Evolutionary conservation across 1,284 basidiomycete species (phyloP).

Genomic region (Cutaneotrichosporon arboriforme): DNA sequence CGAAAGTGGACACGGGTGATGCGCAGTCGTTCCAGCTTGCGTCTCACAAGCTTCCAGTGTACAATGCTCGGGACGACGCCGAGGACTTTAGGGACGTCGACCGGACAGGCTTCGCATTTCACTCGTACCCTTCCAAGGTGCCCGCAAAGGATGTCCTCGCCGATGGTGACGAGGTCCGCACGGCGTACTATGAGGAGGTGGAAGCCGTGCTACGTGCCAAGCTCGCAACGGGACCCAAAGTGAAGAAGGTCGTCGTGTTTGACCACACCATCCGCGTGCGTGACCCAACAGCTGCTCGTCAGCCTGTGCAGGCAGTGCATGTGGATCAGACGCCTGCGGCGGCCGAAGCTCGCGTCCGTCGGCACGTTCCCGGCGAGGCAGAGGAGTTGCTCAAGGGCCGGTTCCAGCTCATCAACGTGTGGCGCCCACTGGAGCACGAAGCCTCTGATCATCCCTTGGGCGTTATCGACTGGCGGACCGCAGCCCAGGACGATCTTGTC

Average conservation of each 20-base stretch:
- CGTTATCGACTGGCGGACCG: constrained; percentile 18
- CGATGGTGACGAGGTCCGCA: constrained; percentile 8
- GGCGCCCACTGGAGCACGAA: constrained; percentile 15
- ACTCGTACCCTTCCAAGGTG: constrained; percentile 12
- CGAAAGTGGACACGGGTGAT: constrained; percentile 13
- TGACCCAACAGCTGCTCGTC: constrained; percentile 11
- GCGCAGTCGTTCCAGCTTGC: not conserved
- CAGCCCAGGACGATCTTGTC: constrained; percentile 7
- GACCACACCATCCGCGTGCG: constrained; percentile 21
- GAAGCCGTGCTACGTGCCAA: constrained; percentile 12
- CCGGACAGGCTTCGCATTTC: constrained; percentile 17
- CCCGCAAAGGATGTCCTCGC: constrained; percentile 7
- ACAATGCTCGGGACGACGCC: constrained; percentile 16
- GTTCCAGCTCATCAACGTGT: constrained; percentile 23
- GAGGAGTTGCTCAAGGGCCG: constrained; percentile 16
- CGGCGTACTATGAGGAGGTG: constrained; percentile 15
- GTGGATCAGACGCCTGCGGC: constrained; percentile 21
- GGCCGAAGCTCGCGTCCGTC: constrained; percentile 10
- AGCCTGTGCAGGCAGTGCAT: constrained; percentile 17
- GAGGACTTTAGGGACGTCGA: constrained; percentile 16
- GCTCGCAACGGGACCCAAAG: constrained; percentile 8
- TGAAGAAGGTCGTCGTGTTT: constrained; percentile 12
- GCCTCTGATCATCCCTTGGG: constrained; percentile 14
- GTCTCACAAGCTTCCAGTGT: constrained; percentile 4
- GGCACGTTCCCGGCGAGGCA: constrained; percentile 13